A percentile compares a stretch with the other conserved stretches of the same genome.
Evolutionary conservation across 192 early-diverging fungal species (phyloP).

Genomic region (Gonapodya sp.): DNA sequence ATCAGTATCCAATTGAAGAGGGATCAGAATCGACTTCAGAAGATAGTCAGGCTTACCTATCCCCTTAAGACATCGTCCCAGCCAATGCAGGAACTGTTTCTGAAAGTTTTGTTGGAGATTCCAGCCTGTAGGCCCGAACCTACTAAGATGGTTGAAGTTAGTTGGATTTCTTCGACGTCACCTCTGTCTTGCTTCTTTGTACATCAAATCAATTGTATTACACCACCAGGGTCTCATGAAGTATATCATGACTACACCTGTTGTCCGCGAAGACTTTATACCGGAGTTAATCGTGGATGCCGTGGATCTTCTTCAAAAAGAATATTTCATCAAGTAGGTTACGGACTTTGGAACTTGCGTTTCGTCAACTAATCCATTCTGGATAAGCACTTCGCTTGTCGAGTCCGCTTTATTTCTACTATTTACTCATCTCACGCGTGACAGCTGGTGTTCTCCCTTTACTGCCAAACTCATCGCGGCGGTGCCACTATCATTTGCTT

Average conservation of each 20-base stretch:
- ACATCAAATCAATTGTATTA: not conserved
- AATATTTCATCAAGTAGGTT: not conserved
- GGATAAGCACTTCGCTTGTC: not conserved
- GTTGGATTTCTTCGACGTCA: not conserved
- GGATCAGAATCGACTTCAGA: not conserved
- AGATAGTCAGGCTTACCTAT: not conserved
- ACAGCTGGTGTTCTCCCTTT: not conserved
- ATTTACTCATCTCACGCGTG: not conserved
- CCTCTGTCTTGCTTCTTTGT: not conserved
- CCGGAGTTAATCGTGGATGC: not conserved
- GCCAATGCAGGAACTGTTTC: not conserved
- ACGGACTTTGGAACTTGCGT: not conserved
- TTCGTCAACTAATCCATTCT: too few relatives aligned
- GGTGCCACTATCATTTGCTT: not conserved
- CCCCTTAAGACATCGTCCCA: not conserved
- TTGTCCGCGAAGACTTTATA: not conserved
- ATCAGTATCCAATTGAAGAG: not conserved
- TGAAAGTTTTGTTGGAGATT: not conserved
- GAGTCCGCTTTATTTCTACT: not conserved
- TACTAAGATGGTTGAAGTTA: not conserved
- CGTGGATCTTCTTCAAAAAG: not conserved
- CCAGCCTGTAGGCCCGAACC: not conserved
- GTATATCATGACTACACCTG: not conserved
- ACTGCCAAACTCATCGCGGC: not conserved
- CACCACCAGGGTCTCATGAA: not conserved